Percentiles rank a stretch among this genome's conserved stretches.
Conservation (phyloP, 805 yeast genomes). For the Spencermartinsiella europaea region DNA sequence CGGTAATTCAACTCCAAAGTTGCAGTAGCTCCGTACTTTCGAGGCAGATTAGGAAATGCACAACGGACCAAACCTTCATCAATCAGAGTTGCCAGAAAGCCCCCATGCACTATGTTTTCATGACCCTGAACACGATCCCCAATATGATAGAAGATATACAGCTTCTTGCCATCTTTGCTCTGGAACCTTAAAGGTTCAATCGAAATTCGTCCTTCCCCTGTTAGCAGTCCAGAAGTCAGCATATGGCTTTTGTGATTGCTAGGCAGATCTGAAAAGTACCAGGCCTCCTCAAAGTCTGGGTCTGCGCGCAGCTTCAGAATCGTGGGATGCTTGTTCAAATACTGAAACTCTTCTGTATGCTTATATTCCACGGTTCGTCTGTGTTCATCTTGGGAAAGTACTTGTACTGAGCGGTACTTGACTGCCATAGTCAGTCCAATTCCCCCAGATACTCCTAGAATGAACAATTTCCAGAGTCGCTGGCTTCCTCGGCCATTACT, state of each 20-base stretch:
- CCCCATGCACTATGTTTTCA: slow-evolving; percentile 52
- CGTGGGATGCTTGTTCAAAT: slow-evolving; percentile 19
- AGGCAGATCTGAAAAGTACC: slow-evolving; percentile 27
- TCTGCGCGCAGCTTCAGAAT: slow-evolving; percentile 23
- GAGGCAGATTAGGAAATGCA: slow-evolving; percentile 73
- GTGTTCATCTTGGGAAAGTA: background rate
- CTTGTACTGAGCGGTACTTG: background rate
- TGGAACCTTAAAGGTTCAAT: slow-evolving; percentile 70
- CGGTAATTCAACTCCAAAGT: slow-evolving; percentile 50
- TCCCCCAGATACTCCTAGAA: slow-evolving; percentile 1
- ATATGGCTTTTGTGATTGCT: slow-evolving; percentile 15
- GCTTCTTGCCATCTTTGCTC: slow-evolving; percentile 44
- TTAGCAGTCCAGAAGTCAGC: slow-evolving; percentile 56
- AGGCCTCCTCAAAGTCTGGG: slow-evolving; percentile 21
- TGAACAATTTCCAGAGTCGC: background rate
- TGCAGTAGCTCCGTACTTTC: slow-evolving; percentile 81
- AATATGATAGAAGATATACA: slow-evolving; percentile 62
- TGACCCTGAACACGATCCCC: slow-evolving; percentile 54
- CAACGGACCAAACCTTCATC: slow-evolving; percentile 71
- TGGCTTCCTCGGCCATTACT: background rate
- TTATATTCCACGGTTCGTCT: background rate
- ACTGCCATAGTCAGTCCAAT: slow-evolving; percentile 3
- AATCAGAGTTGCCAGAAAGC: slow-evolving; percentile 67
- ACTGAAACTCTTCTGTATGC: slow-evolving; percentile 9
- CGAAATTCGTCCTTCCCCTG: slow-evolving; percentile 62